These are phyloP conservation scores for Coniella lustricola DNA, from an alignment of 2,329 filamentous ascomycete genomes.

Conservation along the genomic window DNA sequence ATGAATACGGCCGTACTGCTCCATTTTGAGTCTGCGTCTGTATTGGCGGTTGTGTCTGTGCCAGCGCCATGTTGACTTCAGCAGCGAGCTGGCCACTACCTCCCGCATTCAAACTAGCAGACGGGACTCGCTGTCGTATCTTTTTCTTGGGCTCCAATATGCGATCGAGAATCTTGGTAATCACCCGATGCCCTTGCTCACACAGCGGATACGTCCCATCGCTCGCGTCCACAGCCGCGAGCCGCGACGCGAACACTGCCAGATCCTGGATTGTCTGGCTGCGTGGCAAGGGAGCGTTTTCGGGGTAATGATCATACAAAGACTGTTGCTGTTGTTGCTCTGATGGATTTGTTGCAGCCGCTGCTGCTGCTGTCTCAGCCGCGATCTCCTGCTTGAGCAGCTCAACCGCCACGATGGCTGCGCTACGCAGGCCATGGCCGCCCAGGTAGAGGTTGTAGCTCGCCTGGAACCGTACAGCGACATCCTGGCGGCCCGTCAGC, in stretches of 20 bases:
- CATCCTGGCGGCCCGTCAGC: slow-evolving; percentile 25
- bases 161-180: slow-evolving; percentile 29
- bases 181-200: slow-evolving; percentile 28
- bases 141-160: slow-evolving; percentile 24
- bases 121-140: slow-evolving; percentile 14
- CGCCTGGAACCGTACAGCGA: slow-evolving; percentile 27
- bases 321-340: too few relatives aligned
- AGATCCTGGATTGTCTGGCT: slow-evolving; percentile 31
- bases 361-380: neutral
- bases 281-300: slow-evolving; percentile 26
- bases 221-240: slow-evolving; percentile 25
- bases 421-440: slow-evolving; percentile 27
- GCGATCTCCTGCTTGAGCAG: slow-evolving; percentile 27
- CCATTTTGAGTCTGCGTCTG: too few relatives aligned
- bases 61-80: neutral
- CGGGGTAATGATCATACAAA: slow-evolving; percentile 21
- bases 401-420: slow-evolving; percentile 29
- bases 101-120: slow-evolving; percentile 3
- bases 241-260: slow-evolving; percentile 28
- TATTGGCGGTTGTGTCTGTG: neutral
- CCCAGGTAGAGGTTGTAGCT: slow-evolving; percentile 25
- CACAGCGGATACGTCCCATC: slow-evolving; percentile 27
- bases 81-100: too few relatives aligned
- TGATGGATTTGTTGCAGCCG: too few relatives aligned
- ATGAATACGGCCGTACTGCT: too few relatives aligned